A percentile compares a stretch with the other conserved stretches of the same genome.
These are phyloP conservation scores for Geranium rotundifolium DNA, from an alignment of 345 rosid genomes.

Conservation along the genomic window DNA sequence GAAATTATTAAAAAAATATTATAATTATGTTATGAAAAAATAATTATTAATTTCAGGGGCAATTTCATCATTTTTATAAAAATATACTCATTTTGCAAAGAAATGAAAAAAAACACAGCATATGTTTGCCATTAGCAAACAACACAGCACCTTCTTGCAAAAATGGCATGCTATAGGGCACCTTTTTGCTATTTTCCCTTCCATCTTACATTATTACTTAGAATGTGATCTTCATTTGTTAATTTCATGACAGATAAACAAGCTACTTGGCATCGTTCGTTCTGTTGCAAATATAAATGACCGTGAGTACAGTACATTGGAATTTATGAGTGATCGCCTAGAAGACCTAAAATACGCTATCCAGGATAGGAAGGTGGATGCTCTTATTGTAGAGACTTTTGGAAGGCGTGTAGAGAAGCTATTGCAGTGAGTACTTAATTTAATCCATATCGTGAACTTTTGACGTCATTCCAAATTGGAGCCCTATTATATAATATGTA, in stretches of 20 bases:
- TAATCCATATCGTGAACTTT: background rate
- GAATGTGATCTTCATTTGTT: constrained; percentile 8
- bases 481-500: background rate
- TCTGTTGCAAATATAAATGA: constrained; percentile 61
- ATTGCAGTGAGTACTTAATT: constrained; percentile 45
- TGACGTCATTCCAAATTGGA: background rate
- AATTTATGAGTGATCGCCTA: constrained; percentile 60
- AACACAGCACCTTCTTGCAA: no score
- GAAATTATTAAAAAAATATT: no score
- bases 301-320: constrained; percentile 54
- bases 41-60: no score
- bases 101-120: no score
- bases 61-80: no score
- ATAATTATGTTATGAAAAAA: no score
- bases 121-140: no score
- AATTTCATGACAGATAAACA: constrained; percentile 48
- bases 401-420: constrained; percentile 94
- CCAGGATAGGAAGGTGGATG: constrained; percentile 93
- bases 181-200: no score
- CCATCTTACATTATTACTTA: background rate
- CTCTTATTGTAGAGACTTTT: constrained; percentile 89
- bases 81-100: no score
- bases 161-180: no score
- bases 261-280: constrained; percentile 66
- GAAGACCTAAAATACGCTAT: constrained; percentile 82